Conservation (phyloP, 2,329 filamentous ascomycete genomes). For the Fusarium sp. region DNA sequence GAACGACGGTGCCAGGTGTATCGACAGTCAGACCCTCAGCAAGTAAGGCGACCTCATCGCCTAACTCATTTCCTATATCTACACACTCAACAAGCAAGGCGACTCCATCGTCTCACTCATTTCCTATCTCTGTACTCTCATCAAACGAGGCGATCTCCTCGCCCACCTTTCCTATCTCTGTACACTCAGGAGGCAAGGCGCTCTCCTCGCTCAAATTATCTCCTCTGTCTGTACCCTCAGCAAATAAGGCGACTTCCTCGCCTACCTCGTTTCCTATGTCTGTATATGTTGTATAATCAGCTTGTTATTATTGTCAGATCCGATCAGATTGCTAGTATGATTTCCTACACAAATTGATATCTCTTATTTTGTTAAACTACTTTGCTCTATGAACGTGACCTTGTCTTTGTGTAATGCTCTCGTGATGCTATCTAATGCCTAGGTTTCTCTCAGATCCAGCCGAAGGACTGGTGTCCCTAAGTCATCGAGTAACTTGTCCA, state of each 20-base stretch:
- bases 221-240: conserved; percentile 24
- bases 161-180: not conserved
- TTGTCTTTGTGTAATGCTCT: too few relatives aligned
- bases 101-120: not conserved
- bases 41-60: conserved; percentile 3
- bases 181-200: not conserved
- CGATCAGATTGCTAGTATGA: conserved; percentile 3
- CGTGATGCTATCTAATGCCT: too few relatives aligned
- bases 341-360: conserved; percentile 22
- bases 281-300: conserved; percentile 31
- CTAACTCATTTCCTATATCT: conserved; percentile 28
- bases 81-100: conserved; percentile 4
- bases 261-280: conserved; percentile 27
- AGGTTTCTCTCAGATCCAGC: too few relatives aligned
- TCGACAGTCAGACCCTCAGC: conserved; percentile 35
- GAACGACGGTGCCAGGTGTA: conserved; percentile 45
- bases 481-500: too few relatives aligned
- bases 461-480: too few relatives aligned
- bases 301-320: not conserved
- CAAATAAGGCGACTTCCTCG: not conserved
- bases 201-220: not conserved
- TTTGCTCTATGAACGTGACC: not conserved
- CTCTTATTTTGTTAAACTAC: not conserved
- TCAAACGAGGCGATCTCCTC: not conserved
- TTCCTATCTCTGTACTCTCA: conserved; percentile 15